A percentile compares a stretch with the other conserved stretches of the same genome.
phyloP scores from a whole-genome alignment of 208 protist genomes.

The Naegleria lovaniensis region DNA sequence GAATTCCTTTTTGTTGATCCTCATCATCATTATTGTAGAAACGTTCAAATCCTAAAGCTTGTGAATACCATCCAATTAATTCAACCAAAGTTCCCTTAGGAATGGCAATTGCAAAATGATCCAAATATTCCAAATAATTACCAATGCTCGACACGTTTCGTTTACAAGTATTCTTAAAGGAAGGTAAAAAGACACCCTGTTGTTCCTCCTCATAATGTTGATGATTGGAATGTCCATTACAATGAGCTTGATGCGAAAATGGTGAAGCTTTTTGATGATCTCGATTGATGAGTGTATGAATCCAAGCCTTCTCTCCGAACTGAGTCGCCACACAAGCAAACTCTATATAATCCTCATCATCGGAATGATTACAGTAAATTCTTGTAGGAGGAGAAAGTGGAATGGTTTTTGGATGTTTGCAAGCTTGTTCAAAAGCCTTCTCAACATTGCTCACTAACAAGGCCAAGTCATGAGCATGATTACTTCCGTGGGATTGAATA shows the following conservation, averaged over 20 bases:
- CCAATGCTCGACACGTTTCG: not conserved
- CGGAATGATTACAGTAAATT: not conserved
- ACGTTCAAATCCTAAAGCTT: not conserved
- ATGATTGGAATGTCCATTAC: not conserved
- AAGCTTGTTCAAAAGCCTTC: not conserved
- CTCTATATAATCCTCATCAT: not conserved
- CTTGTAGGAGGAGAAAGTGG: not conserved
- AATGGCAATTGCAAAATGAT: constrained; percentile 27
- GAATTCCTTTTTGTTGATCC: not conserved
- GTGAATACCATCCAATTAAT: not conserved
- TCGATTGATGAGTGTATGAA: not conserved
- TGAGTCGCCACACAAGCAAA: not conserved
- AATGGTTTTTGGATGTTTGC: not conserved
- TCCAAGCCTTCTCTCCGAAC: not conserved
- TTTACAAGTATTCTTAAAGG: not conserved
- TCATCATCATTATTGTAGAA: constrained; percentile 22
- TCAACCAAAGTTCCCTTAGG: not conserved
- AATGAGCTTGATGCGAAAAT: not conserved
- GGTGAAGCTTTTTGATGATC: not conserved
- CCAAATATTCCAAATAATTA: not conserved
- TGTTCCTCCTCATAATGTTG: too few species aligned
- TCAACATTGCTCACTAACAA: not conserved
- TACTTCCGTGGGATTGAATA: not conserved
- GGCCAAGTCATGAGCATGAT: not conserved
- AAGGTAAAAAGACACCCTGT: not conserved